phyloP scores from a whole-genome alignment of 768 basidiomycete species.

The Mrakia gelida region DNA sequence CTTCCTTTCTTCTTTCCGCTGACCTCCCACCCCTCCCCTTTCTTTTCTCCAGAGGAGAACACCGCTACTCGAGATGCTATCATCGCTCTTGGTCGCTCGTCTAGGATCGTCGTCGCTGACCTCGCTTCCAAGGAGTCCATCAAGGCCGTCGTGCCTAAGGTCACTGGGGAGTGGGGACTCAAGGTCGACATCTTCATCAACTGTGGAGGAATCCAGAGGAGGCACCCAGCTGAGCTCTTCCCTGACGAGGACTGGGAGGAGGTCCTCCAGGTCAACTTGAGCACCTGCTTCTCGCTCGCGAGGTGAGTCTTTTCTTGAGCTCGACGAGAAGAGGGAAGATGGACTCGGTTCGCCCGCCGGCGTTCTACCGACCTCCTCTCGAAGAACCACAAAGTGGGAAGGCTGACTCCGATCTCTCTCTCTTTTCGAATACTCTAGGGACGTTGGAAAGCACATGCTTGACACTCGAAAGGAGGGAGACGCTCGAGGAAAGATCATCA shows the following conservation, averaged over 20 bases:
- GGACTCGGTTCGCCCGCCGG: not conserved
- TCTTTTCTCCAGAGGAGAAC: conserved; percentile 35
- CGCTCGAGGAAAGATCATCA: conserved; percentile 65
- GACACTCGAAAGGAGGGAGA: conserved; percentile 48
- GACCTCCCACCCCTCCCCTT: not conserved
- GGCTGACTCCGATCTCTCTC: not conserved
- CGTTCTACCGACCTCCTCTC: not conserved
- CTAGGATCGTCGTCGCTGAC: conserved; percentile 56
- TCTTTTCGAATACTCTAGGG: not conserved
- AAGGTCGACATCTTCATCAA: conserved; percentile 65
- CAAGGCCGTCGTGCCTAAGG: conserved; percentile 52
- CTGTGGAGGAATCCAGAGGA: conserved; percentile 59
- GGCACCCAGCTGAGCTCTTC: conserved; percentile 58
- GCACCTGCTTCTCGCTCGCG: conserved; percentile 79
- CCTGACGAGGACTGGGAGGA: conserved; percentile 67
- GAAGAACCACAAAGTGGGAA: not conserved
- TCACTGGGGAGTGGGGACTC: conserved; percentile 44
- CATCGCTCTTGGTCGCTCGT: conserved; percentile 41
- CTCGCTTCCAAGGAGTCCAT: conserved; percentile 53
- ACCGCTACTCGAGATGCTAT: conserved; percentile 44
- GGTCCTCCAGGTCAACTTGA: conserved; percentile 81
- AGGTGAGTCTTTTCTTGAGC: conserved; percentile 55
- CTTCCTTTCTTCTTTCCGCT: not conserved
- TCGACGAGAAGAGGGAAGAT: not conserved
- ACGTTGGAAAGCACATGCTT: conserved; percentile 66